Evolutionary conservation across 495 filamentous ascomycete genomes (phyloP), one percentile per base, ranked within the genome.

Genomic region (Penicillium desertorum): DNA sequence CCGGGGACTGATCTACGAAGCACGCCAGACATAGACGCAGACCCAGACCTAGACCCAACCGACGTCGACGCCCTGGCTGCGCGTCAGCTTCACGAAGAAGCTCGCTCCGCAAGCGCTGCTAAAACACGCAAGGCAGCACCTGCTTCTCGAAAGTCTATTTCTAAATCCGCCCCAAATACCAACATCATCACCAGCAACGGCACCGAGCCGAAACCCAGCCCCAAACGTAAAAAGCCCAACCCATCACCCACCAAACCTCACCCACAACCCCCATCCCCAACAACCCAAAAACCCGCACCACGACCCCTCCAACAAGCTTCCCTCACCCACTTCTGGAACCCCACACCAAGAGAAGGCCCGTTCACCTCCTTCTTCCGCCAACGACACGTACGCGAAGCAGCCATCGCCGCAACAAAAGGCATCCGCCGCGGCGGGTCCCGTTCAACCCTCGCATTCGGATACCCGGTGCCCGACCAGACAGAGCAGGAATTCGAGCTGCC

Each of bases 321-420:
- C 5, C 57, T 65, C 12, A 37, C 50, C 8, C 52, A 46, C 20
- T 27, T 54, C 43, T 30, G 32, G 51, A 19, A 34, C 52, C 54
- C 62, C 45, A 54, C 54, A 37, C 59, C 75, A 63, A 78, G 80
- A 10, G 73, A 80, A 16, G 84, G 80, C 61, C 88, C 90, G 20
- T 93, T 97, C 67, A 90, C 79, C 3, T 95, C 90, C 0, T 96
- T 96, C 75, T 97, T 88, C 70, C 52, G 77, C 14, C 91, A 93
- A 67, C 83, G 80, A 8, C 82, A 95, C 62, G 79, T 88, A 44
- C 88, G 93, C 34, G 87, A 86, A 4, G 81, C 85, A 11, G 93
- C 94, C 10, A 29, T 87, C 75, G 54, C 81, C 78, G 69, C 76
- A 73, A 58, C 79, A 83, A 45, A 79, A 81, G 54, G 61, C 16